Evolutionary conservation across 129 eudicot genomes (phyloP).

Genomic region (Helichrysum umbraculigerum): DNA sequence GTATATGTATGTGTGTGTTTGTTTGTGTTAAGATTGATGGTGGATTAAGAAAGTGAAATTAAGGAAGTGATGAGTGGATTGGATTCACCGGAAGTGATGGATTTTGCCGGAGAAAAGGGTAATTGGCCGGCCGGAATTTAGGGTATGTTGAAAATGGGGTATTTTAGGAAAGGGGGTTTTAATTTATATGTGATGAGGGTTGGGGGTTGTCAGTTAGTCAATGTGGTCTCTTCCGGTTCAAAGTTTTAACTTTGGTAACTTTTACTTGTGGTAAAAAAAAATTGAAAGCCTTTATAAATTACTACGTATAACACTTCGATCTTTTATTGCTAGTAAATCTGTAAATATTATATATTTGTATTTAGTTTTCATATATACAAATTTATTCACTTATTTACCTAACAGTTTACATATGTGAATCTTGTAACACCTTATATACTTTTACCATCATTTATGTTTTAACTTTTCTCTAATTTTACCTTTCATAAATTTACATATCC

Average conservation of each 20-base stretch:
- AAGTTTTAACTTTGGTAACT: not conserved
- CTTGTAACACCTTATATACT: too few species aligned
- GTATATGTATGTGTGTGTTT: not conserved
- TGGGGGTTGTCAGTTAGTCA: slow-evolving; percentile 6
- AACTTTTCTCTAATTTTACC: too few species aligned
- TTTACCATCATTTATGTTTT: too few species aligned
- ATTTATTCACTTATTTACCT: too few species aligned
- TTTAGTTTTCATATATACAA: too few species aligned
- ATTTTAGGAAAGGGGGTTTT: slow-evolving; percentile 16
- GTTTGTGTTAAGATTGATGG: slow-evolving; percentile 17
- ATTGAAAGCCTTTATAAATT: too few species aligned
- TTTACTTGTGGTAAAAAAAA: too few species aligned
- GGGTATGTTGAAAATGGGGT: slow-evolving; percentile 6
- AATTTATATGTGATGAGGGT: not conserved
- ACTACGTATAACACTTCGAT: too few species aligned
- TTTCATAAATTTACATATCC: too few species aligned
- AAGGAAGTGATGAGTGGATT: not conserved
- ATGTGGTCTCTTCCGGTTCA: slow-evolving; percentile 1
- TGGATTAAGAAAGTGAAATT: slow-evolving; percentile 10
- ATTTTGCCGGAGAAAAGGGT: slow-evolving; percentile 22
- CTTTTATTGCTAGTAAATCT: too few species aligned
- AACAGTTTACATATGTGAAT: too few species aligned
- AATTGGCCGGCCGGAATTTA: slow-evolving; percentile 34
- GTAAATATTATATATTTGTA: too few species aligned
- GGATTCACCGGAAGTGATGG: slow-evolving; percentile 2